These are phyloP conservation scores for Apiospora koreana DNA, from an alignment of 2,329 filamentous ascomycete genomes.

Conservation along the genomic window DNA sequence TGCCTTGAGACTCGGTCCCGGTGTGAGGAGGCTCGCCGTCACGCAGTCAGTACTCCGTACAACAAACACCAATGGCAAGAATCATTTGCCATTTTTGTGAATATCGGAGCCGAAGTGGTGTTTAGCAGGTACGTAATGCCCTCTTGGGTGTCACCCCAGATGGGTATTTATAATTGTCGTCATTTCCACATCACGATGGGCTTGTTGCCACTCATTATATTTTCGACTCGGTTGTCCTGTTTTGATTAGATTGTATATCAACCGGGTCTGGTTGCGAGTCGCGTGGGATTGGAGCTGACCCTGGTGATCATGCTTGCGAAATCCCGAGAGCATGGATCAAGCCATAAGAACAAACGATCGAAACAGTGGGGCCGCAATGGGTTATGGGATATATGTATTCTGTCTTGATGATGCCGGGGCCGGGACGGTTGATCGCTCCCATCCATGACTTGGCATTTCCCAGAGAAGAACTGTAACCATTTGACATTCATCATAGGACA, in stretches of 20 bases:
- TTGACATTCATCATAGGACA: not conserved
- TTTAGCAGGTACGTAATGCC: not conserved
- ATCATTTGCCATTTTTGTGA: not conserved
- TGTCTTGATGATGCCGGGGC: not conserved
- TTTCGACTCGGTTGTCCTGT: not conserved
- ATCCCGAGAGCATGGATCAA: constrained; percentile 2
- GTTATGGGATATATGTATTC: not conserved
- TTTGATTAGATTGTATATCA: not conserved
- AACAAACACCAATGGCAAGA: not conserved
- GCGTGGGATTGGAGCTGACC: not conserved
- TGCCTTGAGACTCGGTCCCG: not conserved
- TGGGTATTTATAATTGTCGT: not conserved
- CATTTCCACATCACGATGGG: not conserved
- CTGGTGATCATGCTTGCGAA: not conserved
- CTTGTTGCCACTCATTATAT: not conserved
- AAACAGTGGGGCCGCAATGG: not conserved
- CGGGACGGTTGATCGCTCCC: not conserved
- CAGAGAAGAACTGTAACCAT: not conserved
- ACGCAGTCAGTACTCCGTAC: not conserved
- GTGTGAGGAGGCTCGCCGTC: not conserved
- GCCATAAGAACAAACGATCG: not conserved
- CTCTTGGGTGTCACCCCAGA: not conserved
- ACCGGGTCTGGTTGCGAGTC: not conserved
- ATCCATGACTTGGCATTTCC: not conserved
- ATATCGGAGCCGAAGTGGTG: not conserved